Evolutionary conservation across 495 filamentous ascomycete genomes (phyloP), one percentile per base, ranked within the genome.

Genomic region (Aspergillus carlsbadensis): DNA sequence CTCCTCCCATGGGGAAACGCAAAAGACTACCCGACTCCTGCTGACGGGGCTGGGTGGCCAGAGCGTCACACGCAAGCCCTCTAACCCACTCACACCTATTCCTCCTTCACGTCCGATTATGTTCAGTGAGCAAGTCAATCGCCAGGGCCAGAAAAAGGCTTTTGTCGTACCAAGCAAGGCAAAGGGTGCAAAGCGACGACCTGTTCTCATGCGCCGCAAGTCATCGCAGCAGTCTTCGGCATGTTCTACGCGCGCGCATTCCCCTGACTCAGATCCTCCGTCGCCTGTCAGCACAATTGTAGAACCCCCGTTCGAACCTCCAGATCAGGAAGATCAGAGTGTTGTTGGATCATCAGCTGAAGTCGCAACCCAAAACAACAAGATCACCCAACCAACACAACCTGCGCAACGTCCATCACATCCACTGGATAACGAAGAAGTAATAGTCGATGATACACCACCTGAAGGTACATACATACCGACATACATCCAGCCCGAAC

Each of bases 121-220:
- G 5, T 56, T 61, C 33, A 57, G 53, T 3, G 57, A 56, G 14
- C 39, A 13, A 0, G 26, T 46, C 21, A 44, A 13, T 31, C 66
- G 64, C 39, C 57, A 63, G 26, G 43, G 47, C 6, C 62, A 57
- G 18, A 76, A 69, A 55, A 76, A 70, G 45, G 37, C 74, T 1
- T 57, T 69, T 18, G 59, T 75, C 31, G 58, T 72, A 5, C 62
- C 71, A 2, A 66, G 46, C 21, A 72, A 70, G 41, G 52, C 58
- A 40, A 68, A 67, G 35, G 45, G 56, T 13, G 60, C 59, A n/a
- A 73, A 70, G 57, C 73, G 68, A 52, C 77, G 76, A 8, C 76
- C 77, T 7, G 61, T 71, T 2, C 57, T 76, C 26, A 69, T 67
- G 51, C 70, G 76, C 22, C 72, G 72, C 59, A 78, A 75, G 53